A percentile compares a stretch with the other conserved stretches of the same genome.
phyloP scores from a whole-genome alignment of 768 basidiomycete genomes.

The Lactifluus piperatus region DNA sequence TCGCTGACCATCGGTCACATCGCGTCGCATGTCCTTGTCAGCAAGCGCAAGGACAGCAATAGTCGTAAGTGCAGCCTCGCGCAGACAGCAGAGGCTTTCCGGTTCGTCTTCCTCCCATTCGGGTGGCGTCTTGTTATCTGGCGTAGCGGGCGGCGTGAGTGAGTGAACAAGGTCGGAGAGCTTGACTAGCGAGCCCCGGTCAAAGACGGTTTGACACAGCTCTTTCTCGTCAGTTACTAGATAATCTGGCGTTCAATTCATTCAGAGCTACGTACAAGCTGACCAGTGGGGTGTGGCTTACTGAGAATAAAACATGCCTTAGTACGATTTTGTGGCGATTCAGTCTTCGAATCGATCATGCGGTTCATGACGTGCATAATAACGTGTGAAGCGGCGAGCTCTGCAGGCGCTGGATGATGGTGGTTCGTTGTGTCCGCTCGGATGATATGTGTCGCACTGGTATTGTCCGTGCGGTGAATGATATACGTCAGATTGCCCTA shows the following conservation, averaged over 20 bases:
- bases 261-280: too few species aligned
- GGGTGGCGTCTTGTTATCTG: constrained; percentile 26
- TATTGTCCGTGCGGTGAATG: neutral
- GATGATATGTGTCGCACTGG: constrained; percentile 51
- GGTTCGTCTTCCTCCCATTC: constrained; percentile 69
- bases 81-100: constrained; percentile 44
- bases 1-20: too few species aligned
- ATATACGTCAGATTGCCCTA: constrained; percentile 24
- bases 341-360: too few species aligned
- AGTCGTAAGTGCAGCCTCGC: constrained; percentile 58
- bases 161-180: too few species aligned
- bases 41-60: constrained; percentile 66
- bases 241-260: too few species aligned
- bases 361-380: too few species aligned
- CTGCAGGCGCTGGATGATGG: too few species aligned
- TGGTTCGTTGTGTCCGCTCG: constrained; percentile 41
- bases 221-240: too few species aligned
- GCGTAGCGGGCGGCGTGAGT: constrained; percentile 31
- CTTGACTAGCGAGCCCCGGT: constrained; percentile 61
- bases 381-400: constrained; percentile 42
- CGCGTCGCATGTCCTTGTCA: too few species aligned
- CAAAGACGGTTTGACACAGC: constrained; percentile 58
- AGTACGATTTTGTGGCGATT: too few species aligned
- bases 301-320: constrained; percentile 72
- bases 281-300: constrained; percentile 29